These are phyloP conservation scores for Dactylellina parvicollis DNA, from an alignment of 2,329 filamentous ascomycete species.

Conservation along the genomic window DNA sequence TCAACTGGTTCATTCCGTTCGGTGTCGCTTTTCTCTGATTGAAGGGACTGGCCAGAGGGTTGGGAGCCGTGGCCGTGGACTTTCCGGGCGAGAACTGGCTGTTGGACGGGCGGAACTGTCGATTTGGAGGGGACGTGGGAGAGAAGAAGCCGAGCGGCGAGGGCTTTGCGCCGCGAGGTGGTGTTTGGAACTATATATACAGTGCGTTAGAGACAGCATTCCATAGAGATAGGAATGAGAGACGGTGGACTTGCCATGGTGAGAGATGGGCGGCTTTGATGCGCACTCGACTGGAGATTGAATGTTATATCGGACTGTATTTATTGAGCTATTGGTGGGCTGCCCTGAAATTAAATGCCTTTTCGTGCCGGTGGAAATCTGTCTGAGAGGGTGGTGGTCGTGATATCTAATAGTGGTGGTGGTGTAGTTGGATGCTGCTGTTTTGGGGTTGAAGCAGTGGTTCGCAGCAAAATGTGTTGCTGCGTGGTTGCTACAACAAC, in stretches of 20 bases:
- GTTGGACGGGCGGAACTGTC: slow-evolving; percentile 36
- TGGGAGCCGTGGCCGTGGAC: slow-evolving; percentile 6
- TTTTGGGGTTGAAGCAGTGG: neutral
- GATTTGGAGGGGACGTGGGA: slow-evolving; percentile 33
- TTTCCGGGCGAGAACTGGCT: slow-evolving; percentile 48
- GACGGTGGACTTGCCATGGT: slow-evolving; percentile 21
- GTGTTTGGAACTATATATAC: slow-evolving; percentile 46
- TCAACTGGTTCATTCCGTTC: slow-evolving; percentile 68
- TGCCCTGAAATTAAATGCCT: no score
- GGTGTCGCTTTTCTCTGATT: slow-evolving; percentile 66
- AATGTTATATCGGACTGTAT: neutral
- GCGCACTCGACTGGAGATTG: neutral
- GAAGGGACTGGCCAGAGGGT: slow-evolving; percentile 50
- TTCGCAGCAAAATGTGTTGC: slow-evolving; percentile 27
- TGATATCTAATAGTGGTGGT: no score
- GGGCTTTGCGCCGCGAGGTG: slow-evolving; percentile 56
- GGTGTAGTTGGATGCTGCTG: no score
- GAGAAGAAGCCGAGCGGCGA: slow-evolving; percentile 56
- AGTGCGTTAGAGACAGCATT: slow-evolving; percentile 1
- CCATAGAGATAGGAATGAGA: neutral
- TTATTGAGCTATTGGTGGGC: neutral
- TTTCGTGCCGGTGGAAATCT: no score
- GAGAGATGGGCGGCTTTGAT: slow-evolving; percentile 2
- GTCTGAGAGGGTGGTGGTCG: no score
- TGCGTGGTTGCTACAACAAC: slow-evolving; percentile 50